These are phyloP conservation scores for Isoetes taiwanensis DNA, from an alignment of 75 land plant species.

Conservation along the genomic window DNA sequence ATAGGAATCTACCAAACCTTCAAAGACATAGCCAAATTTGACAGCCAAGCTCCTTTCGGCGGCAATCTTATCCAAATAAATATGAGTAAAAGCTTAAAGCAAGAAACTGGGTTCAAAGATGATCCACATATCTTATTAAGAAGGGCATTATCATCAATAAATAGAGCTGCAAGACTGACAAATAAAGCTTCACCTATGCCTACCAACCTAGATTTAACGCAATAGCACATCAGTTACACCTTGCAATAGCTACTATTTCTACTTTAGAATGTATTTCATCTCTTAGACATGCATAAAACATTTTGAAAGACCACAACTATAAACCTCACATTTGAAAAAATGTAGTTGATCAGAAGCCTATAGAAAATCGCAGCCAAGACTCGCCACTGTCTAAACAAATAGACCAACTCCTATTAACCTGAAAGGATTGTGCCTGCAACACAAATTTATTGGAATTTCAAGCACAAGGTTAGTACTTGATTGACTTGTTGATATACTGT, in stretches of 20 bases:
- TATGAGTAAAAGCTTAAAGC: too few relatives aligned
- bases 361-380: constrained; percentile 73
- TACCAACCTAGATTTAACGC: constrained; percentile 64
- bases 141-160: constrained; percentile 89
- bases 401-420: constrained; percentile 94
- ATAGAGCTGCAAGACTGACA: constrained; percentile 92
- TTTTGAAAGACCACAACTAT: too few relatives aligned
- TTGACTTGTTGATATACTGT: too few relatives aligned
- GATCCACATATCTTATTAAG: constrained; percentile 36
- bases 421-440: constrained; percentile 73
- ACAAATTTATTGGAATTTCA: too few relatives aligned
- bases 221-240: too few relatives aligned
- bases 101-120: too few relatives aligned
- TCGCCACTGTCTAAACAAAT: constrained; percentile 83
- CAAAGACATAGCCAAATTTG: too few relatives aligned
- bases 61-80: too few relatives aligned
- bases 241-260: too few relatives aligned
- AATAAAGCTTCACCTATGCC: constrained; percentile 98
- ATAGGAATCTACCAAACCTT: too few relatives aligned
- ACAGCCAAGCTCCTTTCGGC: too few relatives aligned
- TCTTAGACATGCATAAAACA: not conserved
- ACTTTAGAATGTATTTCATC: not conserved
- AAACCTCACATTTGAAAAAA: constrained; percentile 64
- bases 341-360: constrained; percentile 78
- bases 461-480: too few relatives aligned